Percentiles rank a stretch among this genome's conserved stretches.
Evolutionary conservation across 768 basidiomycete species (phyloP).

Genomic region (Suillus paluster): DNA sequence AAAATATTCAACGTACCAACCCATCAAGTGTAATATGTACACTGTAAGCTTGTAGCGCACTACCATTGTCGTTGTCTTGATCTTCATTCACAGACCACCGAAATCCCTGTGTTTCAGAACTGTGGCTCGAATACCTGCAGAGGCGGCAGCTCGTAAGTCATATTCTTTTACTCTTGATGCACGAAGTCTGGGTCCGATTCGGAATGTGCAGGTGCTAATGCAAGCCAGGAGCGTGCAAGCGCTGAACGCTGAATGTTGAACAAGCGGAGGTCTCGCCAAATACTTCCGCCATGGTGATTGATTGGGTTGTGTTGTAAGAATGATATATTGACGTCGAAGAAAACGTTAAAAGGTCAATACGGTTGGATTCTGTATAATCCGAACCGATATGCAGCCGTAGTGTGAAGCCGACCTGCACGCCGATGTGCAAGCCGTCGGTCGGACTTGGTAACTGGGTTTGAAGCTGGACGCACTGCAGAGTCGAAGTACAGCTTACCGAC

Average conservation of each 20-base stretch:
- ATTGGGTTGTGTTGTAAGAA: no score
- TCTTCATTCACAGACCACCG: not conserved
- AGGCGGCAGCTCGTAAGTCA: not conserved
- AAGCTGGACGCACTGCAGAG: no score
- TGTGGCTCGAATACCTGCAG: not conserved
- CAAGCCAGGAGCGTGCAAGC: not conserved
- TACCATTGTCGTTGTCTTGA: not conserved
- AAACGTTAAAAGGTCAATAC: no score
- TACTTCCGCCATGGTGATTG: no score
- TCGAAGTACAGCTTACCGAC: no score
- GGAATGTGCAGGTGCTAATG: not conserved
- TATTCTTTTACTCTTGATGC: not conserved
- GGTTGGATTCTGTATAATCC: no score
- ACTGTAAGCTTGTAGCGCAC: not conserved
- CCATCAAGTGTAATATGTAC: not conserved
- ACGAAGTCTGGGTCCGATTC: not conserved
- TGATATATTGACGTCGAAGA: no score
- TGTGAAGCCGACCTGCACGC: no score
- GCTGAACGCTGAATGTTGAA: not conserved
- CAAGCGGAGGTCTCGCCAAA: no score
- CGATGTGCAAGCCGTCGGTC: no score
- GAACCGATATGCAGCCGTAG: no score
- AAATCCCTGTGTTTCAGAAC: not conserved
- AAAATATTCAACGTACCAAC: not conserved
- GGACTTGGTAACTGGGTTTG: no score